A percentile compares a stretch with the other conserved stretches of the same genome.
Evolutionary conservation across 768 basidiomycete species (phyloP).

Genomic region (Tulasnella sp.): DNA sequence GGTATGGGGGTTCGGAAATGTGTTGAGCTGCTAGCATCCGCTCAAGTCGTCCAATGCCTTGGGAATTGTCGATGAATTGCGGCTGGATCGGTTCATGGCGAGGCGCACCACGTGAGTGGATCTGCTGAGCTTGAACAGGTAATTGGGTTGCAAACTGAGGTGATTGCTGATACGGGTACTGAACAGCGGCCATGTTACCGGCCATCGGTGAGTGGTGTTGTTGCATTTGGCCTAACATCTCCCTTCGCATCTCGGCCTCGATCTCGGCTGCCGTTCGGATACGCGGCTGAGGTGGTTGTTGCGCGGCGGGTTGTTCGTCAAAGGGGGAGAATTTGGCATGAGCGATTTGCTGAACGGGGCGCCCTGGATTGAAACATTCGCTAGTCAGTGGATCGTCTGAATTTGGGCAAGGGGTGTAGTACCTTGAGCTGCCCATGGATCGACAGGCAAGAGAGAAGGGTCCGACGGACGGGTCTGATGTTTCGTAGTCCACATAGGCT

Average conservation of each 20-base stretch:
- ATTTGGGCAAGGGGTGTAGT: slow-evolving; percentile 30
- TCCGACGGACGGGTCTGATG: slow-evolving; percentile 48
- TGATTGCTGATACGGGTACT: slow-evolving; percentile 8
- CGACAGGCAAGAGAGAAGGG: neutral
- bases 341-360: neutral
- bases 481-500: neutral
- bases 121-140: slow-evolving; percentile 16
- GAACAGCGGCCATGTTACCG: neutral
- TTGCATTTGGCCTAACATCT: slow-evolving; percentile 1
- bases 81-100: slow-evolving; percentile 26
- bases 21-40: slow-evolving; percentile 31
- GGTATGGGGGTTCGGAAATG: slow-evolving; percentile 27
- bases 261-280: slow-evolving; percentile 77
- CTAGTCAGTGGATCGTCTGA: neutral
- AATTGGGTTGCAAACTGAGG: slow-evolving; percentile 16
- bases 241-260: slow-evolving; percentile 64
- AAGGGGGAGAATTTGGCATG: slow-evolving; percentile 30
- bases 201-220: slow-evolving; percentile 1
- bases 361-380: neutral
- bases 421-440: neutral
- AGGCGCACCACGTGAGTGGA: neutral
- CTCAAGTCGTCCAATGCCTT: slow-evolving; percentile 24
- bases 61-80: slow-evolving; percentile 19
- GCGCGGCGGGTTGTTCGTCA: slow-evolving; percentile 15
- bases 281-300: slow-evolving; percentile 39